Evolutionary conservation across 306 rosid genomes (phyloP), one percentile per base, ranked within the genome.

Genomic region (Trifolium repens): DNA sequence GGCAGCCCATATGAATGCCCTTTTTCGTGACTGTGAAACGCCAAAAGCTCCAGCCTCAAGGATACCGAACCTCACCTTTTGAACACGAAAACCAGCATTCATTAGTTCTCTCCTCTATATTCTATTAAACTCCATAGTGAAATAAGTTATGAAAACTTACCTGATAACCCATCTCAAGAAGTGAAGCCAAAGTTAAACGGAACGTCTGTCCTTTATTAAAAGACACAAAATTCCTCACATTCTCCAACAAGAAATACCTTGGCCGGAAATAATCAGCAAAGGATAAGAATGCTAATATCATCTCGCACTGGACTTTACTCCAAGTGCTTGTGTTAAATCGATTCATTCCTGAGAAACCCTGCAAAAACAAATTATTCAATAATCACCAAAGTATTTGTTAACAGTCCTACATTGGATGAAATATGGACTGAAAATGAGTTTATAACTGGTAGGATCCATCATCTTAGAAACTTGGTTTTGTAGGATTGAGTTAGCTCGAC

Each of bases 281-380:
- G 46, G 99, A 92, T 49, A 94, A 84, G 88, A 94, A 94, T 7
- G 99, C 99, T 53, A 94, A 75, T 66, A 94, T 92, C 99, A 94
- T 94, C 74, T 92, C 99, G 54, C 99, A 94, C 83, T 94, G 99
- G 59, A 94, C 99, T 85, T 92, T 94, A 83, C 99, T 94, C 99
- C 99, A 94, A 49, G 91, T 87, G 76, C 99, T 84, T 53, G 86
- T 88, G 70, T 88, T 94, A 83, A 94, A 94, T 74, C 99, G 86
- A 70, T 94, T 94, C 99, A 94, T 94, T 61, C 99, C 99, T 39
- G 99, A 94, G 86, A 94, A 94, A 35, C 99, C 99, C 96, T 92
- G 85, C 54, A 74, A 70, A 61, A 80, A 77, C 12, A 74, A 1
- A 60, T 30, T 34, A 30, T 72, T 57, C 27, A 76, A 71, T 5